These are phyloP conservation scores for Diophrys appendiculata DNA, from an alignment of 73 alveolate species.

Conservation along the genomic window DNA sequence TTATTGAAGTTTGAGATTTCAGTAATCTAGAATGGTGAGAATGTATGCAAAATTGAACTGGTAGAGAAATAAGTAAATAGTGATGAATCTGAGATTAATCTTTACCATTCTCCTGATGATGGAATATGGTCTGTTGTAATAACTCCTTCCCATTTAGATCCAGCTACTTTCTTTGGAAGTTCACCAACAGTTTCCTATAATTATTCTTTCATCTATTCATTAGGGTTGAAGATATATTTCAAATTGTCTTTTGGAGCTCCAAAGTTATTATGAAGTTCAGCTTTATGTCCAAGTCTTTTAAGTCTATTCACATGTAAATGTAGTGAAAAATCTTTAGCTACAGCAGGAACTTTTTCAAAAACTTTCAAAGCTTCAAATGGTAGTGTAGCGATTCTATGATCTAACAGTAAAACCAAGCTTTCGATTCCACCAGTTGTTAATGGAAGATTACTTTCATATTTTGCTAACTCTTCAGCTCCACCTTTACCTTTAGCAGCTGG, in stretches of 20 bases:
- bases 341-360: slow-evolving; percentile 78
- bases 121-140: slow-evolving; percentile 54
- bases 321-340: slow-evolving; percentile 85
- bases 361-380: slow-evolving; percentile 85
- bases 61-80: slow-evolving; percentile 56
- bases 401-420: slow-evolving; percentile 78
- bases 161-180: slow-evolving; percentile 44
- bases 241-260: slow-evolving; percentile 62
- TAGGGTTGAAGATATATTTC: slow-evolving; percentile 57
- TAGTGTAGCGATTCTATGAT: slow-evolving; percentile 75
- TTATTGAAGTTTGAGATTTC: slow-evolving; percentile 39
- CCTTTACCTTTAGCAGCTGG: slow-evolving; percentile 66
- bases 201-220: slow-evolving; percentile 29
- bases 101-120: slow-evolving; percentile 67
- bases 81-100: slow-evolving; percentile 22
- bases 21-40: slow-evolving; percentile 43
- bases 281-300: slow-evolving; percentile 51
- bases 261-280: slow-evolving; percentile 63
- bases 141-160: slow-evolving; percentile 63
- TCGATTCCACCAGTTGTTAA: slow-evolving; percentile 89
- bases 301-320: slow-evolving; percentile 79
- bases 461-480: slow-evolving; percentile 69
- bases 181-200: slow-evolving; percentile 32
- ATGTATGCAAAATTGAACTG: slow-evolving; percentile 40
- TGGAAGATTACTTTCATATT: slow-evolving; percentile 65